Percentiles rank a stretch among this genome's conserved stretches.
These are phyloP conservation scores for Penicillium freii DNA, from an alignment of 2,329 filamentous ascomycete species.

Conservation along the genomic window DNA sequence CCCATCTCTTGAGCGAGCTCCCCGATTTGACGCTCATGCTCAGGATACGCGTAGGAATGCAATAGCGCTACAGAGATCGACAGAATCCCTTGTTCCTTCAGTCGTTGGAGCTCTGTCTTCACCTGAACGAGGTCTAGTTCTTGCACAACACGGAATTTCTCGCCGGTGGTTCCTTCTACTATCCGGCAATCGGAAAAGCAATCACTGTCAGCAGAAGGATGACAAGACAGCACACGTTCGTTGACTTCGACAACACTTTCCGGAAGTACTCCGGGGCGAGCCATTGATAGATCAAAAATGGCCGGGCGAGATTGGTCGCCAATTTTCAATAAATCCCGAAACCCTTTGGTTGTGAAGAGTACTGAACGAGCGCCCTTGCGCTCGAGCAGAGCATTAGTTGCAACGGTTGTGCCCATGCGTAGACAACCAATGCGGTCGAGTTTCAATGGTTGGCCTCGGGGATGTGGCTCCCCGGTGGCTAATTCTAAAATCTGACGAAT, in stretches of 20 bases:
- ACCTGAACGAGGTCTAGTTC: constrained; percentile 56
- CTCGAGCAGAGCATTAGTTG: constrained; percentile 85
- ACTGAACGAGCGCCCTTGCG: constrained; percentile 85
- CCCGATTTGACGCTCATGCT: constrained; percentile 79
- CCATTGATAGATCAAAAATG: constrained; percentile 86
- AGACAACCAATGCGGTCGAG: constrained; percentile 52
- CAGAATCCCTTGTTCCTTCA: constrained; percentile 68
- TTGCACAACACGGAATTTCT: constrained; percentile 68
- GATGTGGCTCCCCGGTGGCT: constrained; percentile 36
- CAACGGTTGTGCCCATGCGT: constrained; percentile 91
- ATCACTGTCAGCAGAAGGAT: constrained; percentile 62
- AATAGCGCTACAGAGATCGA: constrained; percentile 85
- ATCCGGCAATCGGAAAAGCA: constrained; percentile 64
- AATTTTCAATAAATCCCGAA: constrained; percentile 81
- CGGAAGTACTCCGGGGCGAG: constrained; percentile 82
- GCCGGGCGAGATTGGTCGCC: constrained; percentile 86
- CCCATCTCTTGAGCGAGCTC: constrained; percentile 75
- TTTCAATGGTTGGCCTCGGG: constrained; percentile 36
- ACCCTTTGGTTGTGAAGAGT: constrained; percentile 82
- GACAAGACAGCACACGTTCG: constrained; percentile 79
- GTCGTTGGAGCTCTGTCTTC: constrained; percentile 60
- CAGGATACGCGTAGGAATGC: constrained; percentile 85
- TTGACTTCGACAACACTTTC: constrained; percentile 80
- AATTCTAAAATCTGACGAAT: constrained; percentile 65
- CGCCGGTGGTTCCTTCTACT: constrained; percentile 56